Evolutionary conservation across 2,329 filamentous ascomycete genomes (phyloP), one percentile per base, ranked within the genome.

Genomic region (Colletotrichum simmondsii): DNA sequence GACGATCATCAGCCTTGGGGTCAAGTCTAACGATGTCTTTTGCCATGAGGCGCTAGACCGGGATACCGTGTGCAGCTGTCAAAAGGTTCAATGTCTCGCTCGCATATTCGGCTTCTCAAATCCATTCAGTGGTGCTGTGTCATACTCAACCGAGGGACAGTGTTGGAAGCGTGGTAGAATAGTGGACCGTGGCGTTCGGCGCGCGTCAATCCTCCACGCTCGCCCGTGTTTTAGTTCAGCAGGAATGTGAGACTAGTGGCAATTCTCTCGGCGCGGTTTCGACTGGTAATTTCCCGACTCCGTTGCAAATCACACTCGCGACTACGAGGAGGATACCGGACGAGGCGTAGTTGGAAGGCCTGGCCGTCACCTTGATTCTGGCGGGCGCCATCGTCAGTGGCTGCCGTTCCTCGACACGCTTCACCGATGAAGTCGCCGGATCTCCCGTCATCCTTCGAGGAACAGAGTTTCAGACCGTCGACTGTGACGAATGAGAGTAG

Each of bases 381-480:
- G 32, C 19, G n/a, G 28, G 62, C 60, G 54, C 60, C 32, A 26
- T 61, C 59, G 46, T 70, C 66, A 56, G 66, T 30, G 66, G 66
- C 56, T 56, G 66, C 32, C 54, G 22, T 60, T 65, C 46, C 37
- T 19, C 59, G 11, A 64, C 42, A 42, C 30, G 35, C 53, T 70
- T 65, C 19, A 22, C 32, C 49, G 24, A 37, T 42, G 56, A 54
- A 32, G 46, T 28, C 28, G 46, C 65, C 56, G 46, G n/a, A 35
- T 30, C 35, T 61, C 24, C 35, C 35, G n/a, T 12, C 16, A 37
- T 26, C 30, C 16, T 54, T 61, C 56, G 26, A 56, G n/a, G 14
- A 56, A 57, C 59, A 65, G 30, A 57, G 66, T 70, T 70, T 72
- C 60, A 61, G 46, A 71, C 61, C 28, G 24, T 35, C 56, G 37